These are phyloP conservation scores for Zalaria obscura DNA, from an alignment of 2,329 filamentous ascomycete genomes.

Conservation along the genomic window DNA sequence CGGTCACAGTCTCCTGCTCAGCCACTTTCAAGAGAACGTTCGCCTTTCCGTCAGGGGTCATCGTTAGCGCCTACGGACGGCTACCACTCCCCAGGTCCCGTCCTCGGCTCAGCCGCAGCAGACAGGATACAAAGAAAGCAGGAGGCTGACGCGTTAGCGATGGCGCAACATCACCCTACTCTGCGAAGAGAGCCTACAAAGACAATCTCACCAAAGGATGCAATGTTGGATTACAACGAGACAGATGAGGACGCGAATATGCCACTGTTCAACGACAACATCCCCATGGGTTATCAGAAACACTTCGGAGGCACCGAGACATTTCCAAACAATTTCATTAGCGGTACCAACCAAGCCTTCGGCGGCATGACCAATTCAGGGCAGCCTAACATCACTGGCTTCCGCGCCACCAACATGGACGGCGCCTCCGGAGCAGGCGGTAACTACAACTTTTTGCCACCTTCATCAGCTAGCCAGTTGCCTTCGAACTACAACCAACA, in stretches of 20 bases:
- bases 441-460: slow-evolving; percentile 20
- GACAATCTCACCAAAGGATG: slow-evolving; percentile 91
- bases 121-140: slow-evolving; percentile 48
- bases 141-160: slow-evolving; percentile 39
- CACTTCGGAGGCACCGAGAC: slow-evolving; percentile 17
- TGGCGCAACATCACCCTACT: slow-evolving; percentile 15
- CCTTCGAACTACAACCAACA: slow-evolving; percentile 15
- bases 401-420: slow-evolving; percentile 30
- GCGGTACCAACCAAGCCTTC: slow-evolving; percentile 29
- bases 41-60: slow-evolving; percentile 63
- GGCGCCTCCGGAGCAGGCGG: slow-evolving; percentile 11
- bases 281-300: slow-evolving; percentile 27
- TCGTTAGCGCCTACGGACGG: slow-evolving; percentile 24
- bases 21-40: slow-evolving; percentile 49
- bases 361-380: slow-evolving; percentile 23
- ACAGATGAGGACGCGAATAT: slow-evolving; percentile 54
- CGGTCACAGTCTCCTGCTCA: slow-evolving; percentile 42
- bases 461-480: slow-evolving; percentile 12
- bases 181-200: slow-evolving; percentile 37
- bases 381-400: slow-evolving; percentile 23
- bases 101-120: slow-evolving; percentile 42
- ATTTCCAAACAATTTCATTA: slow-evolving; percentile 30
- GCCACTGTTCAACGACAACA: slow-evolving; percentile 56
- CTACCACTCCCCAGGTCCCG: slow-evolving; percentile 24
- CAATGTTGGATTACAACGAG: slow-evolving; percentile 72